Evolutionary conservation across 2,329 filamentous ascomycete genomes (phyloP).

Genomic region (Nemania diffusa): DNA sequence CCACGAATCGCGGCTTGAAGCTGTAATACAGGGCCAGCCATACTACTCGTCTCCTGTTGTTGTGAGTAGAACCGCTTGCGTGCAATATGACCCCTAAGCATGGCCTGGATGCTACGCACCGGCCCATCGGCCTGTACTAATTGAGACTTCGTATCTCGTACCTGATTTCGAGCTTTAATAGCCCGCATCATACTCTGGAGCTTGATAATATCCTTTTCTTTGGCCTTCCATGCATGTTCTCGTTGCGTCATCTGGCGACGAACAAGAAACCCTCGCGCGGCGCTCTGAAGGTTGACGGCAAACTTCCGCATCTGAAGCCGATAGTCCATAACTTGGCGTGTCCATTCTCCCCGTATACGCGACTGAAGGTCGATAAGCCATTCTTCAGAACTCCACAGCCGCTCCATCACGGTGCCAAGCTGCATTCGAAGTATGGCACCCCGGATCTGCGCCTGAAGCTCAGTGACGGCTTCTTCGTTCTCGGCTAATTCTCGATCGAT

Average conservation of each 20-base stretch:
- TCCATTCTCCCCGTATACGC: conserved; percentile 86
- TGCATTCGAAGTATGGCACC: conserved; percentile 81
- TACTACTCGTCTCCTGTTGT: conserved; percentile 64
- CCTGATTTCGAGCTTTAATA: conserved; percentile 69
- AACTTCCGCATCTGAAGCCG: conserved; percentile 84
- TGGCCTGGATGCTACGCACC: conserved; percentile 72
- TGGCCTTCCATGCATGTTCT: conserved; percentile 74
- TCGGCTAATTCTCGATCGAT: conserved; percentile 84
- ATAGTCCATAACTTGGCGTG: conserved; percentile 84
- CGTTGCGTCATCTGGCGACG: conserved; percentile 71
- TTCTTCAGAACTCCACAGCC: conserved; percentile 86
- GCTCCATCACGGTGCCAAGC: conserved; percentile 85
- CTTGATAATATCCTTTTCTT: conserved; percentile 77
- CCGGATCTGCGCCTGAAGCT: conserved; percentile 87
- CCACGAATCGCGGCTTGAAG: conserved; percentile 77
- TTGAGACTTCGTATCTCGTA: conserved; percentile 66
- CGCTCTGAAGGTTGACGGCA: conserved; percentile 81
- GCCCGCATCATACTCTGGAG: conserved; percentile 85
- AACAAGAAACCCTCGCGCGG: conserved; percentile 78
- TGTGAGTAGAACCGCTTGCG: conserved; percentile 67
- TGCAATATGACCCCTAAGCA: conserved; percentile 73
- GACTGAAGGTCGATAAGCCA: conserved; percentile 84
- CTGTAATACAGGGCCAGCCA: conserved; percentile 62
- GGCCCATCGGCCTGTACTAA: conserved; percentile 71
- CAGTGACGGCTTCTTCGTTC: conserved; percentile 75